phyloP scores from a whole-genome alignment of 129 eudicot species.

The Scalesia atractyloides region DNA sequence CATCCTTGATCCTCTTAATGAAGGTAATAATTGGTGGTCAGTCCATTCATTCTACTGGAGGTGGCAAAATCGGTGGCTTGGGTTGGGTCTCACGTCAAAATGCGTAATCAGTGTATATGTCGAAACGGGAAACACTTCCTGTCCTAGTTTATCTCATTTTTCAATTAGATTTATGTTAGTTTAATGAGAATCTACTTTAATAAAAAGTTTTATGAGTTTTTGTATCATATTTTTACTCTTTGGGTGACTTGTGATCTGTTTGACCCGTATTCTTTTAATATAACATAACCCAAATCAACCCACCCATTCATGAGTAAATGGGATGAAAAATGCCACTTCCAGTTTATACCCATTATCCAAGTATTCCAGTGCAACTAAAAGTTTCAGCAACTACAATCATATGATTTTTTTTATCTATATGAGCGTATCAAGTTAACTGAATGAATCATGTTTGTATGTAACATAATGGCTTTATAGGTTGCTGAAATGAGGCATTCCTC shows the following conservation, averaged over 20 bases:
- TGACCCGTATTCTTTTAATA: background rate
- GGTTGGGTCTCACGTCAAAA: slow-evolving; percentile 15
- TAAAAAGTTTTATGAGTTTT: background rate
- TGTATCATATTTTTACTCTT: background rate
- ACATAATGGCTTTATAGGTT: slow-evolving; percentile 40
- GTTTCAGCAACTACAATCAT: background rate
- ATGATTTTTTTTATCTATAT: no score
- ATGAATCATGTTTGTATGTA: slow-evolving; percentile 14
- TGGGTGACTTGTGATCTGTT: background rate
- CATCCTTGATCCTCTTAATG: slow-evolving; percentile 28
- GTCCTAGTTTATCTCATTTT: slow-evolving; percentile 8
- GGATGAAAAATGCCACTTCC: slow-evolving; percentile 10
- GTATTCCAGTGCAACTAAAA: slow-evolving; percentile 31
- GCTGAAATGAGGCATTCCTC: slow-evolving; percentile 37
- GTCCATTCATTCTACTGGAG: slow-evolving; percentile 34
- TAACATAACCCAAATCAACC: background rate
- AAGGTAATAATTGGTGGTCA: slow-evolving; percentile 55
- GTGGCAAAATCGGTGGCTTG: no score
- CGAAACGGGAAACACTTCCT: background rate
- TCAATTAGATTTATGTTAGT: slow-evolving; percentile 14
- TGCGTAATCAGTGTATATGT: background rate
- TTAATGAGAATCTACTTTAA: background rate
- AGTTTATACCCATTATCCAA: slow-evolving; percentile 43
- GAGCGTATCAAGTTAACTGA: background rate
- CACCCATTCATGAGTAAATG: background rate